Evolutionary conservation across 2,329 filamentous ascomycete species (phyloP), one percentile per base, ranked within the genome.

Genomic region (Polychaeton citri): DNA sequence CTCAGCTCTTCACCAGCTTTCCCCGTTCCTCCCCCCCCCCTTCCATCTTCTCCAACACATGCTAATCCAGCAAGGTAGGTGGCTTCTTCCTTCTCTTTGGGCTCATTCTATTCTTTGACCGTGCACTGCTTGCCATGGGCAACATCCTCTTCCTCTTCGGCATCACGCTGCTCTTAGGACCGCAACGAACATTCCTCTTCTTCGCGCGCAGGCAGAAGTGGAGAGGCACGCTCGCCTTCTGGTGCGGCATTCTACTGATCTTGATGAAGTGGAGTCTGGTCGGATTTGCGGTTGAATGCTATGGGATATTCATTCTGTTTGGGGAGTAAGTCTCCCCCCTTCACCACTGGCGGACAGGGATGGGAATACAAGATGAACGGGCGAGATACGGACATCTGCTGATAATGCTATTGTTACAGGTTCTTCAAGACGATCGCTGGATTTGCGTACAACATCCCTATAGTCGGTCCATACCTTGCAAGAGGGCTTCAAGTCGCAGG

Each of bases 91-190:
- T 98, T 38, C 74, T 95, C 56, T 83, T 85, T 55, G 90, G 90
- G 42, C 84, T 98, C 7, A 72, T 98, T 63, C 74, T 98, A 63
- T 96, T 98, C 68, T 98, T 98, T 66, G 90, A 98, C 64, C 77
- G 90, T 46, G 84, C 90, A 53, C 87, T 96, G 84, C 76, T 98
- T 38, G 88, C 88, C 48, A 96, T 96, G 90, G 90, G 90, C 65
- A 96, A 96, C 57, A 92, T 98, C 60, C 85, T 98, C 59, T 96
- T 98, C 71, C 76, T 98, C 37, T 84, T 94, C 65, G 90, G 90
- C 59, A 76, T 98, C 18, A 93, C 87, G 19, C 81, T 96, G 40
- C 92, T 96, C 52, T 94, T 98, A 63, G 90, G 90, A 30, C 74
- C 84, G 17, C 74, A 81, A 59, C 95, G 95, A 59, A 96, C 90